Base-by-base conservation (phyloP, 129 eudicot species). In the Chrysanthemum lavandulifolium region DNA sequence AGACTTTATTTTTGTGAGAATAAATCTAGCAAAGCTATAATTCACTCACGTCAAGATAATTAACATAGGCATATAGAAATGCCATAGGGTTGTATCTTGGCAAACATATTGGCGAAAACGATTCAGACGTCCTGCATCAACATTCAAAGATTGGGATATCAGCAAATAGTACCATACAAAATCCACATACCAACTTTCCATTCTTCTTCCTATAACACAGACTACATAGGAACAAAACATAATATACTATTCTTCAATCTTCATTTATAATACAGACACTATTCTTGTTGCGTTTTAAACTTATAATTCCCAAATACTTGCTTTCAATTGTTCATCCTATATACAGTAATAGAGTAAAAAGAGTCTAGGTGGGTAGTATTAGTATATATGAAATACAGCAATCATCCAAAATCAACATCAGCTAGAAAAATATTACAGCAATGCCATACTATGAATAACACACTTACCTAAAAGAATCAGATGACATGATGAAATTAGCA, bases 21-120 rank as follows among this genome's bases (percentile, higher is more conserved):
- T 47, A 65, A 68, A 43, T 50, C 29, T 61, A 29, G 13, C 25
- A 52, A 52, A 74, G 67, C 45, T 18, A 25, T 27, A 36, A 67
- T 45, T 43, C 62, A 87, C 97, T 94, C 78, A 94, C 99, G 67
- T 94, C 97, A 74, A 94, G 82, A 82, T 86, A 94, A 64, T 90
- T 91, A 69, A 94, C 99, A 80, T 94, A 94, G 60, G 97, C 86
- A 84, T 90, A 86, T 45, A 94, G 79, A 78, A 94, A 94, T 27
- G 99, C 96, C 99, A 94, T 94, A 80, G 99, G 83, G 69, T 94
- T 94, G 80, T 88, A 94, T 86, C 96, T 86, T 76, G 99, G 99
- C 74, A 94, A 80, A 84, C 99, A 94, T 67, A 94, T 94, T 64
- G 99, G 99, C 12, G 99, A 94, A 79, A 90, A 94, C 45, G 96